Evolutionary conservation across 1,284 basidiomycete genomes (phyloP), one percentile per base, ranked within the genome.

Genomic region (Clitocybe nebularis): DNA sequence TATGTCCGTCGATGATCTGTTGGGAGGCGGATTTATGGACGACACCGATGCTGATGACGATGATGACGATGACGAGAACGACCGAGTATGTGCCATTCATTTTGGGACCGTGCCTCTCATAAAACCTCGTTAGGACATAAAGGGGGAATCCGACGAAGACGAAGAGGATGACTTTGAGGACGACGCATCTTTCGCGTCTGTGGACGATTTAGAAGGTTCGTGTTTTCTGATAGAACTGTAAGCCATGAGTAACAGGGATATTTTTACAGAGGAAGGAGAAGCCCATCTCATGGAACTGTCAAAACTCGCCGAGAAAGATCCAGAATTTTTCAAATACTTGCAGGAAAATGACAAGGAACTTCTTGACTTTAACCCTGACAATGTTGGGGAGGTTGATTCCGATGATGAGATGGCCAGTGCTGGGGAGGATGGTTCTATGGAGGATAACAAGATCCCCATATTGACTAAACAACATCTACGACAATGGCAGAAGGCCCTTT

Each of bases 281-380:
- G 63, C 69, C 5, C 93, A 95, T 66, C 67, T 89, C 35, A 63
- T 81, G 35, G 87, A 97, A 43, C 78, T 99, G n/a, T 85, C 89
- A 36, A 86, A 90, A 57, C 77, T 99, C 28, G 89, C 89, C 9
- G 88, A 95, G 64, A 95, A 91, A 63, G 96, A 99, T 62, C 95
- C 95, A 13, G 95, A 97, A 57, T 99, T 99, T 69, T 99, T 83
- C 84, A 93, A 96, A 65, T 99, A 96, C 60, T 74, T 99, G 5
- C 86, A 96, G 68, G 92, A 98, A 66, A 95, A 99, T 60, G 95
- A 99, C 66, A 71, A 75, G 43, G 92, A 93, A 41, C 69, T 99
- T 22, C 74, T 99, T 4, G 73, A 90, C 1, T 99, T 99, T 60
- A 70, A 80, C 26, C 65, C 71, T 1, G 62, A 69, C 23, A 74